Base-by-base conservation (phyloP, 1,284 basidiomycete genomes). In the Fomitiporia mediterranea region DNA sequence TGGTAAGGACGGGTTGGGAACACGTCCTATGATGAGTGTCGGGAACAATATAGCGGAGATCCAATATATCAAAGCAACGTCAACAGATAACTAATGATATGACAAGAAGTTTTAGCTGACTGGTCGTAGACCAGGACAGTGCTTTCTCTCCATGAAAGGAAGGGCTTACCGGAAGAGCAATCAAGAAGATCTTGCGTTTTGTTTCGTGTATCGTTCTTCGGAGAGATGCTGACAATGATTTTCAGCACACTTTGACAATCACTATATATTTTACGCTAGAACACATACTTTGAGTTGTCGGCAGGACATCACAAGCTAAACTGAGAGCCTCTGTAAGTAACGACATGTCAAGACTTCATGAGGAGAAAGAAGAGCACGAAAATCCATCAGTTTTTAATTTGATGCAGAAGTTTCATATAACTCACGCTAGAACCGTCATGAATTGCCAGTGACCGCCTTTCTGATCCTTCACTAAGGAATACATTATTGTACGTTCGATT, bases 61-160 rank as follows among this genome's bases (percentile, higher is more conserved):
- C 87, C 86, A 89, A 70, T 92, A 92, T 55, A 92, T 83, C 28
- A 72, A 69, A 2, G 87, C 80, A 48, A 93, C 79, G 58, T 87
- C 80, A 38, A 86, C 75, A 19, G 81, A 77, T 28, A 89, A 65
- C 84, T 87, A 53, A 6, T 23, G 44, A 27, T n/a, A n/a, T n/a
- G n/a, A n/a, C n/a, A n/a, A n/a, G n/a, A n/a, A n/a, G n/a, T n/a
- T n/a, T n/a, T n/a, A n/a, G n/a, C n/a, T n/a, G n/a, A n/a, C n/a
- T n/a, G n/a, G n/a, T n/a, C n/a, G n/a, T n/a, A n/a, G n/a, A n/a
- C n/a, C n/a, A n/a, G n/a, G n/a, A n/a, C n/a, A n/a, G n/a, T n/a
- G 32, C n/a, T n/a, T n/a, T n/a, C n/a, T n/a, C n/a, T n/a, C n/a
- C n/a, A n/a, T n/a, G n/a, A n/a, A n/a, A n/a, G 8, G 21, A 23